Evolutionary conservation across 208 protist genomes (phyloP).

Genomic region (Wallacemonas collosoma): DNA sequence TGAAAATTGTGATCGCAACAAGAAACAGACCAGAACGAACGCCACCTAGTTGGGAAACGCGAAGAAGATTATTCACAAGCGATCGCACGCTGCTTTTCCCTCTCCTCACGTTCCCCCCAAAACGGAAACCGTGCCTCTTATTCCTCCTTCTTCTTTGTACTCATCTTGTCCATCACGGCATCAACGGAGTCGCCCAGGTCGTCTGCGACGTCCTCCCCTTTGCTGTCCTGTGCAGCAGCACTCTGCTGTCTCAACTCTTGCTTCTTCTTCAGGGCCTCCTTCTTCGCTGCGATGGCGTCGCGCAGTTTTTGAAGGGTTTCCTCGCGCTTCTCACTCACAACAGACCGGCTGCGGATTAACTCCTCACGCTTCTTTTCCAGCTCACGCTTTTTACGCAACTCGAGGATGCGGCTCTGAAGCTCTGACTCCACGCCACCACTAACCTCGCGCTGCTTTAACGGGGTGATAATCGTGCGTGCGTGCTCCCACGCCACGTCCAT

Average conservation of each 20-base stretch:
- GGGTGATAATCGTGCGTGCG: constrained; percentile 81
- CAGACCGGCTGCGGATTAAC: constrained; percentile 56
- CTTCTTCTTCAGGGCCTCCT: constrained; percentile 70
- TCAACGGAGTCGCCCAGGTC: constrained; percentile 31
- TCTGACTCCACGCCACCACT: constrained; percentile 78
- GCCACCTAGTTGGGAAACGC: no score
- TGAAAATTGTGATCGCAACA: no score
- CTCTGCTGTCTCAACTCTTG: constrained; percentile 30
- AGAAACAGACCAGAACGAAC: no score
- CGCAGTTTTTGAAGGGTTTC: constrained; percentile 74
- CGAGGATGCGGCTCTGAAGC: constrained; percentile 78
- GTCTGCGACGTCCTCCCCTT: background rate
- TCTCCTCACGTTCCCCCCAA: no score
- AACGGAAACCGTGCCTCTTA: background rate
- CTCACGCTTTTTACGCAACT: constrained; percentile 87
- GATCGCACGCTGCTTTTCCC: no score
- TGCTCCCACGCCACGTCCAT: constrained; percentile 91
- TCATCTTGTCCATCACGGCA: constrained; percentile 46
- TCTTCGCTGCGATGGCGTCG: constrained; percentile 82
- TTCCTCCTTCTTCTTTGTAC: constrained; percentile 12
- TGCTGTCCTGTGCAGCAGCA: constrained; percentile 10
- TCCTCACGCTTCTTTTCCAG: constrained; percentile 78
- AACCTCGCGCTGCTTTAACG: constrained; percentile 64
- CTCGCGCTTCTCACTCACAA: constrained; percentile 63
- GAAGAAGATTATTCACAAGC: no score